Evolutionary conservation across 805 yeast species (phyloP).

Genomic region (Candida qinlingensis): DNA sequence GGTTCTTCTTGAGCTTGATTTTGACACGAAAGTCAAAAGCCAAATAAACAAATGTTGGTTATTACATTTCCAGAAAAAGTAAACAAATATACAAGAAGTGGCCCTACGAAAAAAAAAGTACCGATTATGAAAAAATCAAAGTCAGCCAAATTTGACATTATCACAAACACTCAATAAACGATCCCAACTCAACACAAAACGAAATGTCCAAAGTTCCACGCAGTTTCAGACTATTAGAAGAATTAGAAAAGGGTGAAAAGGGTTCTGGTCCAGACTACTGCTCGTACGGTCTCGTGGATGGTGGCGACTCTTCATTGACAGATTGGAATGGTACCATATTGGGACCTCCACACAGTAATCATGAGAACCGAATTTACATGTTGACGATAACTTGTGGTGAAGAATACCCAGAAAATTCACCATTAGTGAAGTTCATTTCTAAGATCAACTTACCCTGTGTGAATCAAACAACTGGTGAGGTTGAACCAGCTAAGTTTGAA

Average conservation of each 20-base stretch:
- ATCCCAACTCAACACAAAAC: neutral
- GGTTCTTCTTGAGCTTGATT: too few relatives aligned
- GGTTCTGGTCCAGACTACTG: constrained; percentile 96
- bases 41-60: too few relatives aligned
- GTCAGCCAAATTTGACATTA: too few relatives aligned
- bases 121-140: too few relatives aligned
- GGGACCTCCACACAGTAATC: constrained; percentile 91
- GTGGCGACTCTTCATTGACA: constrained; percentile 90
- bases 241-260: constrained; percentile 95
- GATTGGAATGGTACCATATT: constrained; percentile 96
- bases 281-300: constrained; percentile 87
- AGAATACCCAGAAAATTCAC: constrained; percentile 85
- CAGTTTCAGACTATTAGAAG: constrained; percentile 90
- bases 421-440: constrained; percentile 72
- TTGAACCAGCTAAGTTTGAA: constrained; percentile 50
- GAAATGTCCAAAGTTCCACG: constrained; percentile 64
- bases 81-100: neutral
- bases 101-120: too few relatives aligned
- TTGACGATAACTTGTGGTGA: constrained; percentile 77
- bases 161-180: neutral
- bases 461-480: constrained; percentile 53
- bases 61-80: neutral
- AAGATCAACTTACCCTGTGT: constrained; percentile 91
- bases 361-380: constrained; percentile 90
- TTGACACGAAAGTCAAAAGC: too few relatives aligned